Conservation (phyloP, 2,329 filamentous ascomycete genomes). For the Hypoxylon sp. region DNA sequence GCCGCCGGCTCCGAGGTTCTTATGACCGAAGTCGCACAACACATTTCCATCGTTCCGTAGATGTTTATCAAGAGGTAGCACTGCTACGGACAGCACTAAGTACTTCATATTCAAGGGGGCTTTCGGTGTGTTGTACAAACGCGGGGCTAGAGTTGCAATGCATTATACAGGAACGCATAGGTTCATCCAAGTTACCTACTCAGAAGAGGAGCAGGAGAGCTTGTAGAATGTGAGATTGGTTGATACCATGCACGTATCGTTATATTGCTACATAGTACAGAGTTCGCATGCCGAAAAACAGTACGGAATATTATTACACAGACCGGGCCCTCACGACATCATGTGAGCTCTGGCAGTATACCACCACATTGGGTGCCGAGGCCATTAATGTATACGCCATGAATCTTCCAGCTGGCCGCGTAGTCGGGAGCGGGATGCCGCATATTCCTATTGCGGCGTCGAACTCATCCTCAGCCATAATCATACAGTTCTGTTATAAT, state of each 20-base stretch:
- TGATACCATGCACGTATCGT: slow-evolving; percentile 10
- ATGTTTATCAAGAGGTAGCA: slow-evolving; percentile 6
- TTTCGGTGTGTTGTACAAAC: not conserved
- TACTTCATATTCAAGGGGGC: not conserved
- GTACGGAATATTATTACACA: slow-evolving; percentile 14
- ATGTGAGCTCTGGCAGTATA: not conserved
- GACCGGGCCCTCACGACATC: not conserved
- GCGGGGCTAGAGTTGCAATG: not conserved
- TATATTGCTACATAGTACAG: slow-evolving; percentile 26
- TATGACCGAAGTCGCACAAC: not conserved
- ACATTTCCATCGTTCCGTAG: not conserved
- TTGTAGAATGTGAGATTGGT: not conserved
- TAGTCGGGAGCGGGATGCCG: not conserved
- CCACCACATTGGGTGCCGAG: slow-evolving; percentile 2
- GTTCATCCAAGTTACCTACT: not conserved
- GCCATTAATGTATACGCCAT: slow-evolving; percentile 17
- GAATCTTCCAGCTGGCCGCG: not conserved
- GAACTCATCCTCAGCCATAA: not conserved
- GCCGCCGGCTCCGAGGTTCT: slow-evolving; percentile 13
- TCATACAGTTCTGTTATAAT: not conserved
- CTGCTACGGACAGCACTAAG: not conserved
- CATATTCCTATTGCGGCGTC: slow-evolving; percentile 7
- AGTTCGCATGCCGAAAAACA: slow-evolving; percentile 2
- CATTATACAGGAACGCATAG: not conserved
- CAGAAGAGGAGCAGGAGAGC: not conserved